Percentiles rank a stretch among this genome's conserved stretches.
Evolutionary conservation across 2,329 filamentous ascomycete genomes (phyloP).

Genomic region (Trichoderma sp.): DNA sequence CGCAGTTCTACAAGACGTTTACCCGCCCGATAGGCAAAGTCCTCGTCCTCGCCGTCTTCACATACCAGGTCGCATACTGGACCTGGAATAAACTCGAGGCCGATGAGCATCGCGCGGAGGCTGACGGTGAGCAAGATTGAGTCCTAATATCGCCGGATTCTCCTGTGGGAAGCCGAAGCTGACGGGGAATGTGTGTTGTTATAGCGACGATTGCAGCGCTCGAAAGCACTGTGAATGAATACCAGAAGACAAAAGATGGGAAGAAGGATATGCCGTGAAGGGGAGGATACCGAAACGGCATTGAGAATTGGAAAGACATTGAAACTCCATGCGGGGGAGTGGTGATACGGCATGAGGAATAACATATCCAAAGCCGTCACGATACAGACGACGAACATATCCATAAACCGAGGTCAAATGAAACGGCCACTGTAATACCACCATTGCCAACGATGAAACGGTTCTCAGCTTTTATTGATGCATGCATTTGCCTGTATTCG

Average conservation of each 20-base stretch:
- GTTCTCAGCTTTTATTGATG: not conserved
- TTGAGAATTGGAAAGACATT: not conserved
- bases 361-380: not conserved
- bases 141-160: not conserved
- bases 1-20: conserved; percentile 74
- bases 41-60: conserved; percentile 72
- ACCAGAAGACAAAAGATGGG: not conserved
- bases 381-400: not conserved
- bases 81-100: conserved; percentile 73
- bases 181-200: not conserved
- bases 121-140: conserved; percentile 49
- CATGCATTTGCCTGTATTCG: not conserved
- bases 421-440: not conserved
- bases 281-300: not conserved
- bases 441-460: not conserved
- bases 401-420: not conserved
- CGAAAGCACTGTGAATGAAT: conserved; percentile 18
- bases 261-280: not conserved
- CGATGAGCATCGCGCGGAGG: conserved; percentile 64
- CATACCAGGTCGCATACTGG: conserved; percentile 77
- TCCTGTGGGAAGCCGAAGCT: not conserved
- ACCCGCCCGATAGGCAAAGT: conserved; percentile 72
- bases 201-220: conserved; percentile 21
- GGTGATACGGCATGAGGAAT: not conserved
- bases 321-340: not conserved